phyloP scores from a whole-genome alignment of 148 eudicot genomes.

The Beta vulgaris region DNA sequence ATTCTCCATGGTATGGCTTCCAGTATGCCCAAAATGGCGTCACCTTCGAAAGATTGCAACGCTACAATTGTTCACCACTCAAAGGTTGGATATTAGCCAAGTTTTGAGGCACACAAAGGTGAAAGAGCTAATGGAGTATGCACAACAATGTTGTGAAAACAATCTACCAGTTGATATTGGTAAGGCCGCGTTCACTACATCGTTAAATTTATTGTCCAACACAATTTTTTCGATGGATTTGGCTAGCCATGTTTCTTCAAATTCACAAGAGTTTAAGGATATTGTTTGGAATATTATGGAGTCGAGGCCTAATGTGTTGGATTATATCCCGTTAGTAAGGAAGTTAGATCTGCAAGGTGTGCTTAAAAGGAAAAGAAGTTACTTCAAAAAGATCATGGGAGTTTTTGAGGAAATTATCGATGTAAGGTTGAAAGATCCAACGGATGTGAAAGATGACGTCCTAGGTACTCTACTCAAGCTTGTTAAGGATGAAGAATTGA shows the following conservation, averaged over 20 bases:
- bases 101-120: slow-evolving; percentile 24
- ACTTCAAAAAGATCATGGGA: background rate
- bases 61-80: slow-evolving; percentile 22
- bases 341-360: slow-evolving; percentile 29
- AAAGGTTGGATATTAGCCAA: slow-evolving; percentile 23
- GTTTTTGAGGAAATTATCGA: slow-evolving; percentile 24
- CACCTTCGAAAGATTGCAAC: slow-evolving; percentile 22
- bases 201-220: slow-evolving; percentile 29
- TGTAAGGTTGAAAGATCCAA: slow-evolving; percentile 3
- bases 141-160: background rate
- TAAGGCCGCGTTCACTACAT: slow-evolving; percentile 22
- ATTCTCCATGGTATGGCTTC: slow-evolving; percentile 27
- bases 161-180: slow-evolving; percentile 27
- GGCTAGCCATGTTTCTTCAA: slow-evolving; percentile 4
- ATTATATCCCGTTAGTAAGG: slow-evolving; percentile 16
- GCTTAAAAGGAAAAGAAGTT: background rate
- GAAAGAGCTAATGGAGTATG: slow-evolving; percentile 20
- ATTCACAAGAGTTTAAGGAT: slow-evolving; percentile 25
- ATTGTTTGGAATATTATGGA: slow-evolving; percentile 12
- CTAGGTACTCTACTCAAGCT: slow-evolving; percentile 23
- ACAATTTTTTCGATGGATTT: slow-evolving; percentile 33
- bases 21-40: slow-evolving; percentile 29
- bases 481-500: slow-evolving; percentile 17
- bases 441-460: slow-evolving; percentile 16
- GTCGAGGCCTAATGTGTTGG: slow-evolving; percentile 21